Evolutionary conservation across 768 basidiomycete genomes (phyloP).

Genomic region (Termitomyces sp.): DNA sequence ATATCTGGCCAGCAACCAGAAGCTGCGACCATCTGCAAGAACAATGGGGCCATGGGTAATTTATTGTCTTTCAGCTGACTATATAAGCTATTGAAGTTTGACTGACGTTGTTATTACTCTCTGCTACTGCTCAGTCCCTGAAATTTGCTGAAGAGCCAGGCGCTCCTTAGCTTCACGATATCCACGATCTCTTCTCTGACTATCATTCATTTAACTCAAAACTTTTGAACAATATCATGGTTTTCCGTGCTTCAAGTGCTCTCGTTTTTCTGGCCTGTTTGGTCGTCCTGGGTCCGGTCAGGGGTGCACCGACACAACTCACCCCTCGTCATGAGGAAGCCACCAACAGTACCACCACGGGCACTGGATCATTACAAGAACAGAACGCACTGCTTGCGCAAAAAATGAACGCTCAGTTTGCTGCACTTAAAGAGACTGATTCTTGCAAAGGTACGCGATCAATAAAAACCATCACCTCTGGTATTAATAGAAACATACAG

Average conservation of each 20-base stretch:
- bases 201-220: neutral
- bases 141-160: conserved; percentile 14
- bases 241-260: conserved; percentile 6
- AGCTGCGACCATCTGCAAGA: neutral
- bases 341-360: conserved; percentile 15
- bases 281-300: conserved; percentile 25
- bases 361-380: conserved; percentile 12
- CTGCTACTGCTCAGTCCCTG: neutral
- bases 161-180: conserved; percentile 14
- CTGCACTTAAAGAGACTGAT: conserved; percentile 33
- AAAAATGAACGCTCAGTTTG: conserved; percentile 43
- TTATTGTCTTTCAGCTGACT: conserved; percentile 9
- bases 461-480: neutral
- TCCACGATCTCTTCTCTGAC: conserved; percentile 11
- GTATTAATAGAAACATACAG: conserved; percentile 21
- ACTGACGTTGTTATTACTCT: neutral
- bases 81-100: conserved; percentile 5
- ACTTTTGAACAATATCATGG: neutral
- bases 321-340: conserved; percentile 17
- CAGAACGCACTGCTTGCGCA: conserved; percentile 48
- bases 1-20: neutral
- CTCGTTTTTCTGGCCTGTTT: conserved; percentile 16
- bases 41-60: conserved; percentile 5
- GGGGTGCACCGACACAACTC: conserved; percentile 26
- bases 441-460: conserved; percentile 39